Conservation (phyloP, 495 filamentous ascomycete genomes). For the Aspergillus campestris region DNA sequence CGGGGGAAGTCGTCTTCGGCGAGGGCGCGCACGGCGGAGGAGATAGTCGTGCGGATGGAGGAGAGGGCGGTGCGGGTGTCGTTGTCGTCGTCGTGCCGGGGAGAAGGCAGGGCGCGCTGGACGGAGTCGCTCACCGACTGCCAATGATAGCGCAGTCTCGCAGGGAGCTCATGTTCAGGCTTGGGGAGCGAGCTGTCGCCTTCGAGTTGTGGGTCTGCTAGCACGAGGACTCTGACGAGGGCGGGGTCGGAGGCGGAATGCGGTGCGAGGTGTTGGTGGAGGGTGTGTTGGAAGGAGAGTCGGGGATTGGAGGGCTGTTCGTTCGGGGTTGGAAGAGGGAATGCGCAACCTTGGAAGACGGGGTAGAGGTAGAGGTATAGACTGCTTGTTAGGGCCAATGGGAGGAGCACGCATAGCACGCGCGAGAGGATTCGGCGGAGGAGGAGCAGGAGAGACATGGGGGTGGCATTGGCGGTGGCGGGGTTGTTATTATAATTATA, state of each 20-base stretch:
- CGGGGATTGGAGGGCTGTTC: slow-evolving; percentile 2
- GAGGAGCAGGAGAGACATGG: slow-evolving; percentile 33
- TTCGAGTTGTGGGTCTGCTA: slow-evolving; percentile 93
- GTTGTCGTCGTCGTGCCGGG: slow-evolving; percentile 9
- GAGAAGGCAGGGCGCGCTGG: slow-evolving; percentile 13
- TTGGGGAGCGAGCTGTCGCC: slow-evolving; percentile 76
- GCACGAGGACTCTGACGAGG: slow-evolving; percentile 79
- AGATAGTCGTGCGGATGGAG: slow-evolving; percentile 31
- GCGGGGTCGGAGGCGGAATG: slow-evolving; percentile 17
- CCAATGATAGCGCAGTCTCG: slow-evolving; percentile 48
- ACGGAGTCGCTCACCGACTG: slow-evolving; percentile 31
- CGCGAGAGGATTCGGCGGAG: slow-evolving; percentile 51
- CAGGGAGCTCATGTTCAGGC: slow-evolving; percentile 49
- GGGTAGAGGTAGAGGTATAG: slow-evolving; percentile 87
- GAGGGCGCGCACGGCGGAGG: slow-evolving; percentile 41
- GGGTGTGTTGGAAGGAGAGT: slow-evolving; percentile 29
- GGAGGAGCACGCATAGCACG: slow-evolving; percentile 55
- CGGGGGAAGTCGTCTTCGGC: slow-evolving; percentile 57
- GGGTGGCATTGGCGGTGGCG: neutral
- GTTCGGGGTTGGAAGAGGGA: slow-evolving; percentile 49
- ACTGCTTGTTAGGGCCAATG: slow-evolving; percentile 59
- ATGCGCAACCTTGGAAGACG: slow-evolving; percentile 69
- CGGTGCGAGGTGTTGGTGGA: slow-evolving; percentile 36
- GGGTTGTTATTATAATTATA: no score
- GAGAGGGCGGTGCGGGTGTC: slow-evolving; percentile 3